Base-by-base conservation (phyloP, 768 basidiomycete species). In the Rhodotorula kratochvilovae region DNA sequence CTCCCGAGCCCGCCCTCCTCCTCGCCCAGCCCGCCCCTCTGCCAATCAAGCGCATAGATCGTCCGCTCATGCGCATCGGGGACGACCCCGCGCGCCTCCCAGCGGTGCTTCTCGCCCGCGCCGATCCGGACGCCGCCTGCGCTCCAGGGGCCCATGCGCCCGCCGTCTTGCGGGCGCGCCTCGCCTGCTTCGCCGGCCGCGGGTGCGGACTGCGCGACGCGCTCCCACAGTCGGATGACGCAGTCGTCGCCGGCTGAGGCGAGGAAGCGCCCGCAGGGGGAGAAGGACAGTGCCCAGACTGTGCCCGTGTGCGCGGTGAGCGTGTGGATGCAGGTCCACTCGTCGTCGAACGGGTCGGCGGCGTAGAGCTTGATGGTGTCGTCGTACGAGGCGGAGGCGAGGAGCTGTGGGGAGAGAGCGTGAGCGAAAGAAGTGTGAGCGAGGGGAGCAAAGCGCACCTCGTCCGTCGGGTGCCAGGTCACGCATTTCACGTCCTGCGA, bases 351-450 rank as follows among this genome's bases (percentile, higher is more conserved):
- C 0, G 92, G 92, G 79, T 97, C 94, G 77, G 98, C 93, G 64
- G 90, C 81, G 81, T 94, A 93, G 39, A 99, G 86, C 71, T 91
- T 92, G 79, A 99, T 89, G 4, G 90, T 92, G 76, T 97, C 94
- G 78, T 99, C 96, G 81, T 98, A 99, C 0, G 95, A 97, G 7
- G 87, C 91, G 4, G 95, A 97, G 36, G 95, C 95, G 65, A 99
- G 87, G 72, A 97, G 91, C 90, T 95, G 81, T 77, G 70, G 2
- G 19, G 13, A 31, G 31, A 12, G 3, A 25, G n/a, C 16, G 58
- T 29, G 19, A 59, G 58, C 15, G 57, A 10, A 23, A 92, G 39
- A 16, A 35, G 27, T 11, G 11, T 27, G 36, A 29, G 25, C 25
- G 39, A 13, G 39, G 39, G 39, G 12, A 25, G 21, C 23, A 39